Evolutionary conservation across 805 yeast genomes (phyloP).

Genomic region (Hanseniaspora meyeri): DNA sequence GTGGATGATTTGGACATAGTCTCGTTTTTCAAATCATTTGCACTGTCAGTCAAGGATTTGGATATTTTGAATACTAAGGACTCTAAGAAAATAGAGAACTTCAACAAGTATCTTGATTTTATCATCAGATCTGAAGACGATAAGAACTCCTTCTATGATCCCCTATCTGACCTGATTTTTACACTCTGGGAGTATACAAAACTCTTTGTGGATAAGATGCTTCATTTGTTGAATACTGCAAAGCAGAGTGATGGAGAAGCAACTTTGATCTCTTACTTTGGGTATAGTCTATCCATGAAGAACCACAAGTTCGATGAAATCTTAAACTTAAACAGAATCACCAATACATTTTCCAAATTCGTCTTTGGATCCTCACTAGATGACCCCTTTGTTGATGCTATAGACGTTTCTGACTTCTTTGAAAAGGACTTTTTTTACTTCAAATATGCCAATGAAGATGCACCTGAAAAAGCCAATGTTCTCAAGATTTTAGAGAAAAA

Average conservation of each 20-base stretch:
- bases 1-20: neutral
- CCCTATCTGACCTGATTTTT: neutral
- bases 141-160: neutral
- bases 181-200: neutral
- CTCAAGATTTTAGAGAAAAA: neutral
- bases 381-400: neutral
- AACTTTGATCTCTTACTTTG: neutral
- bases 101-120: constrained; percentile 2
- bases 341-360: neutral
- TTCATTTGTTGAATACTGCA: neutral
- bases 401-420: neutral
- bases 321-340: neutral
- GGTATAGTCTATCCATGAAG: neutral
- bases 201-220: neutral
- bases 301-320: neutral
- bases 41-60: neutral
- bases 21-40: neutral
- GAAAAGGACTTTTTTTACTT: neutral
- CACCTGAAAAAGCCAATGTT: neutral
- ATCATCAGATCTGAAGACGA: neutral
- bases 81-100: neutral
- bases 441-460: neutral
- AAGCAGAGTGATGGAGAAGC: neutral
- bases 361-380: neutral
- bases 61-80: neutral